Conservation (phyloP, 1,284 basidiomycete species). For the Apiotrichum siamense region DNA sequence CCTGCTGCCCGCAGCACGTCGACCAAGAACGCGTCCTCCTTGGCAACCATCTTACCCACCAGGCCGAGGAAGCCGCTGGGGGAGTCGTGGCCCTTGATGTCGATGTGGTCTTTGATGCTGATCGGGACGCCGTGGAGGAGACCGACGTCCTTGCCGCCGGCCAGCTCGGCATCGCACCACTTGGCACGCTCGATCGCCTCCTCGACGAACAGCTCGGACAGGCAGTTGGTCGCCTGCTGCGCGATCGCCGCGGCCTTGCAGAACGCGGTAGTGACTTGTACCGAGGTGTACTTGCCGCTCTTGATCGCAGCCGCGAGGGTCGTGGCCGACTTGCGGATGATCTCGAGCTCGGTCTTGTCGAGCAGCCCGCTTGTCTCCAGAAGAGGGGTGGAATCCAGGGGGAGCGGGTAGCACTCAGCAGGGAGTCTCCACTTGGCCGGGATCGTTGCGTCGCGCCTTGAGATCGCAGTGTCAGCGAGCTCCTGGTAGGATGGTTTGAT, state of each 20-base stretch:
- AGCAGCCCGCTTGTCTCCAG: slow-evolving; percentile 53
- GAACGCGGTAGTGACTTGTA: slow-evolving; percentile 28
- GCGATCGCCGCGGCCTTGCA: slow-evolving; percentile 24
- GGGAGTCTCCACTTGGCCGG: slow-evolving; percentile 10
- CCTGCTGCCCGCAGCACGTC: slow-evolving; percentile 24
- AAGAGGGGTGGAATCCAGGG: slow-evolving; percentile 2
- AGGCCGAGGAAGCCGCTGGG: slow-evolving; percentile 19
- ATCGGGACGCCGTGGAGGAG: slow-evolving; percentile 60
- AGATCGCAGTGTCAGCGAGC: neutral
- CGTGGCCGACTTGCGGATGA: slow-evolving; percentile 32
- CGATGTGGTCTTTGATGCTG: slow-evolving; percentile 53
- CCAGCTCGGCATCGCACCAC: slow-evolving; percentile 57
- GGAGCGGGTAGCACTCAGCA: neutral
- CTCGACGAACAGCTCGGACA: slow-evolving; percentile 63
- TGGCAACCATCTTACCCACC: slow-evolving; percentile 14
- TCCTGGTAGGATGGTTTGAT: neutral
- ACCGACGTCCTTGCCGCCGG: slow-evolving; percentile 52
- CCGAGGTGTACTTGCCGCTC: slow-evolving; percentile 6
- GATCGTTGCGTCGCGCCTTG: slow-evolving; percentile 11
- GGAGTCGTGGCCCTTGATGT: slow-evolving; percentile 41
- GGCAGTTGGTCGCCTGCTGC: slow-evolving; percentile 54
- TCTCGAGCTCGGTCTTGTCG: slow-evolving; percentile 55
- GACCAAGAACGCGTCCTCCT: slow-evolving; percentile 15
- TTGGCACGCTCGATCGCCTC: slow-evolving; percentile 55
- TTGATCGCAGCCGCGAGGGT: neutral